Conservation (phyloP, 2,329 filamentous ascomycete genomes). For the Trichoderma lentiforme region DNA sequence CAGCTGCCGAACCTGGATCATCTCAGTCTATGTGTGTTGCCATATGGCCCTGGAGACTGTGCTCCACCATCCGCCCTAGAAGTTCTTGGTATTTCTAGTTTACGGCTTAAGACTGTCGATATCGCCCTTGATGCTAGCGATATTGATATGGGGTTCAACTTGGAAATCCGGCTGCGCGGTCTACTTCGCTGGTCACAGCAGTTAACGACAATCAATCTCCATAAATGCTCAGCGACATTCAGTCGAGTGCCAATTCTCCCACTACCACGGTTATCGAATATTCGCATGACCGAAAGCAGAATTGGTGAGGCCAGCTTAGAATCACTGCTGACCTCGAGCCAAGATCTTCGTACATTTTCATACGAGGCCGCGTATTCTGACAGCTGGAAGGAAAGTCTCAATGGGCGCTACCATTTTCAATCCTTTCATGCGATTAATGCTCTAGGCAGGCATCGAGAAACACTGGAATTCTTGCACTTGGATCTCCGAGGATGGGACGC, state of each 20-base stretch:
- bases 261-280: not conserved
- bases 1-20: not conserved
- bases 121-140: not conserved
- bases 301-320: not conserved
- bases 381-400: not conserved
- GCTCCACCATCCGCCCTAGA: not conserved
- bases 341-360: not conserved
- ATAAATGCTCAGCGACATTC: not conserved
- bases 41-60: not conserved
- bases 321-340: not conserved
- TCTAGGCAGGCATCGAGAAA: not conserved
- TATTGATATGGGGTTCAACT: not conserved
- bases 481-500: not conserved
- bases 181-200: not conserved
- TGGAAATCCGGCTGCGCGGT: not conserved
- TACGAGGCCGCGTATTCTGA: not conserved
- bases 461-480: not conserved
- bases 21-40: not conserved
- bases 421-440: not conserved
- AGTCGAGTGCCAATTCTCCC: not conserved
- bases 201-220: not conserved
- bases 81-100: not conserved
- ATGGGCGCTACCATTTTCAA: not conserved
- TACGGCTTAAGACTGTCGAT: not conserved
- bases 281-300: not conserved